phyloP scores from a whole-genome alignment of 305 asterid genomes.

The Fraxinus sp. region DNA sequence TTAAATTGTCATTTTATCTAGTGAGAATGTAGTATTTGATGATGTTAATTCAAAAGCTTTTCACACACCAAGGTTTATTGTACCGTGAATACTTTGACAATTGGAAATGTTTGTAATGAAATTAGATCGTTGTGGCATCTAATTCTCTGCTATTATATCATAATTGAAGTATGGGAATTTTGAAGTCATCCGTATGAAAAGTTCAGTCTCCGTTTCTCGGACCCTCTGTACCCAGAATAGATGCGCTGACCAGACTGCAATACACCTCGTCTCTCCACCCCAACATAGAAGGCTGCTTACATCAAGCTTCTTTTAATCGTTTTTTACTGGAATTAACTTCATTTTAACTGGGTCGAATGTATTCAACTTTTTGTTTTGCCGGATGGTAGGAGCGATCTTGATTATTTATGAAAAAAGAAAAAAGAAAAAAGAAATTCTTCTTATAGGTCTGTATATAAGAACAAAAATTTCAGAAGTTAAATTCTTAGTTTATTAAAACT shows the following conservation, averaged over 20 bases:
- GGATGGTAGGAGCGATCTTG: not conserved
- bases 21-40: not conserved
- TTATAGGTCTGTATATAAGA: not conserved
- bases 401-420: not conserved
- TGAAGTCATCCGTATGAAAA: not conserved
- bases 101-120: not conserved
- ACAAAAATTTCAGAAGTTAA: not conserved
- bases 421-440: not conserved
- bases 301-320: not conserved
- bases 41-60: not conserved
- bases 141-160: not conserved
- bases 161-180: not conserved
- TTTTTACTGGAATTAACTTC: not conserved
- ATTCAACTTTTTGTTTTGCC: not conserved
- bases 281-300: not conserved
- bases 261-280: not conserved
- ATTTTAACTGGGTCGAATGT: not conserved
- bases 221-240: not conserved
- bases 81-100: not conserved
- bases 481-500: not conserved
- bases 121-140: slow-evolving; percentile 9
- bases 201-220: not conserved
- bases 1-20: not conserved
- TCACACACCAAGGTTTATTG: not conserved
- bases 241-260: not conserved